Conservation (phyloP, 352 stramenopile species). For the Globisporangium orthogonon region DNA sequence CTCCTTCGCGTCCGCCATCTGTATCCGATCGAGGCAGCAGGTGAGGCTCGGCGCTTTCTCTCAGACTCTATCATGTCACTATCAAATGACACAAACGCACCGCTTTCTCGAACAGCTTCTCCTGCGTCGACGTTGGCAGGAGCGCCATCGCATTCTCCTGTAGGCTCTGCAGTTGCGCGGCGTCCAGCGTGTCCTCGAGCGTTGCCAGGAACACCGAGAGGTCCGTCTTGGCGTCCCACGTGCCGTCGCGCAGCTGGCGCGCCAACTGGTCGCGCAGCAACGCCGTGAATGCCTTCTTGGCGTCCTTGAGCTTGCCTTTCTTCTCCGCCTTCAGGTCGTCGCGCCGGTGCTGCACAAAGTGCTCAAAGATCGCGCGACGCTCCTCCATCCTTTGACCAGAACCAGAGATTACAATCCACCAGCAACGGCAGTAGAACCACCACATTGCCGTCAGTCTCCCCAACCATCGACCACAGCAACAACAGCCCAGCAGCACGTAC, state of each 20-base stretch:
- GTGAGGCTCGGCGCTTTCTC: neutral
- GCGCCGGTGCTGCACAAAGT: slow-evolving; percentile 70
- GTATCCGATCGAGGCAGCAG: neutral
- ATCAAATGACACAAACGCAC: slow-evolving; percentile 7
- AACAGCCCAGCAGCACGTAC: slow-evolving; percentile 13
- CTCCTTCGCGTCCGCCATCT: slow-evolving; percentile 28
- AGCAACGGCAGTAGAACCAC: neutral
- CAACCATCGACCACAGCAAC: no score
- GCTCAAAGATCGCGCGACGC: slow-evolving; percentile 69
- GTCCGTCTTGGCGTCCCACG: slow-evolving; percentile 40
- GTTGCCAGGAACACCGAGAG: slow-evolving; percentile 50
- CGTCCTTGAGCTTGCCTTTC: slow-evolving; percentile 63
- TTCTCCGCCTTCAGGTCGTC: slow-evolving; percentile 72
- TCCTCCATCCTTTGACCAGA: slow-evolving; percentile 58
- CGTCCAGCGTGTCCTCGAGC: slow-evolving; percentile 31
- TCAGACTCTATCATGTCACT: neutral
- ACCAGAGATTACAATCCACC: neutral
- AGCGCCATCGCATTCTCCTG: slow-evolving; percentile 30
- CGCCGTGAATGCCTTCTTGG: slow-evolving; percentile 43
- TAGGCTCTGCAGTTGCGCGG: slow-evolving; percentile 24
- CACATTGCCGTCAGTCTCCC: no score
- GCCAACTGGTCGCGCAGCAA: slow-evolving; percentile 41
- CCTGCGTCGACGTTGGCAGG: slow-evolving; percentile 34
- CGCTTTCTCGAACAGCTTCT: slow-evolving; percentile 49
- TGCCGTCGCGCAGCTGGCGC: slow-evolving; percentile 18